Evolutionary conservation across 805 yeast species (phyloP), one percentile per base, ranked within the genome.

Genomic region (Myxozyma vanderwaltii): DNA sequence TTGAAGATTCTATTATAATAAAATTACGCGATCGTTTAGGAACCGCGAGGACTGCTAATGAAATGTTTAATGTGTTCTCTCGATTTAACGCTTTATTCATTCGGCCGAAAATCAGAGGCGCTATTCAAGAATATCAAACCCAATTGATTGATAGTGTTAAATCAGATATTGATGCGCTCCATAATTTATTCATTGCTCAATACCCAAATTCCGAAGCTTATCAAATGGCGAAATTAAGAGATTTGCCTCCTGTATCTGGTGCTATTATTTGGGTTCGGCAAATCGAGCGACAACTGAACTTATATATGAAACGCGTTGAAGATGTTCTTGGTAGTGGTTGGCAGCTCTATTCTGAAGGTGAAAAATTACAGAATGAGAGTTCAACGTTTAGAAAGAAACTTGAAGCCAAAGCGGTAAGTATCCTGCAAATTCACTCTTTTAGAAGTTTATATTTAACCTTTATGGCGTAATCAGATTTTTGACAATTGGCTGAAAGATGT

Each of bases 311-410:
- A 3, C 75, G 82, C 31, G 71, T 86, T 6, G 82, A 81, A 45
- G 70, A 77, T 12, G 76, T 86, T 3, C 72, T 86, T 6, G 88
- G 91, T 0, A 68, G 76, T 17, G 82, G 83, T 6, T 86, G 91
- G 91, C 73, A 71, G 21, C 72, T 77, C 8, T 83, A 82, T 58
- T 80, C 85, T 1, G 90, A 85, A 53, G 97, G 96, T 0, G 80
- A 78, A 53, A 81, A 79, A 61, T 80, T 92, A 0, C 75, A 79
- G 10, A 70, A 75, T 1, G 88, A 83, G 59, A 77, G 82, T 24
- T 65, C 70, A 1, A 71, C 75, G 0, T 75, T 88, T 49, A 67
- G 76, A n/a, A 71, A 75, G 24, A 81, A 78, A 49, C 71, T 84
- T 10, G 76, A 85, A 50, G 68, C 82, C 0, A 71, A 77, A 19